A percentile compares a stretch with the other conserved stretches of the same genome.
These are phyloP conservation scores for Arthrobotrys sinensis DNA, from an alignment of 2,329 filamentous ascomycete genomes.

Conservation along the genomic window DNA sequence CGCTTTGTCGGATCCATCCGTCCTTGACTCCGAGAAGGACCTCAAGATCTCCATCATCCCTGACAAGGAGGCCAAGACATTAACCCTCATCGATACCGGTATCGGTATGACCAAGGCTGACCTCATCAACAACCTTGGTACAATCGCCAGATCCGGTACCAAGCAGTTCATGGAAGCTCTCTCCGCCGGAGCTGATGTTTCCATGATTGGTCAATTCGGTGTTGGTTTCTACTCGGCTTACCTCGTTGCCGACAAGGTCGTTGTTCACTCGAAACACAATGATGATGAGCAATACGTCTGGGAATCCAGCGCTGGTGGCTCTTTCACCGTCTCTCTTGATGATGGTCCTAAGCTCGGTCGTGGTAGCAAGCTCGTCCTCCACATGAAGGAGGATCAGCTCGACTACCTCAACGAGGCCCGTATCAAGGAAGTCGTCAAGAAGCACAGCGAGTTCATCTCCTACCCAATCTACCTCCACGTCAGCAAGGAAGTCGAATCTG, in stretches of 20 bases:
- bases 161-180: constrained; percentile 99
- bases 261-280: constrained; percentile 98
- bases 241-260: constrained; percentile 97
- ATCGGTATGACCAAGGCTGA: constrained; percentile 99
- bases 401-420: constrained; percentile 99
- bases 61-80: constrained; percentile 95
- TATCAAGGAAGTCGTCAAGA: constrained; percentile 99
- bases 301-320: constrained; percentile 97
- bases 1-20: constrained; percentile 94
- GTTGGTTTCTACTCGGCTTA: constrained; percentile 99
- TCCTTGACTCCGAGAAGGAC: constrained; percentile 98
- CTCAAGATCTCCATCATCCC: constrained; percentile 99
- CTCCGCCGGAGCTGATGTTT: constrained; percentile 97
- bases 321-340: constrained; percentile 92
- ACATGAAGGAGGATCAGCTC: constrained; percentile 98
- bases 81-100: constrained; percentile 96
- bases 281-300: constrained; percentile 99
- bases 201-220: constrained; percentile 99
- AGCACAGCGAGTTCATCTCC: constrained; percentile 99
- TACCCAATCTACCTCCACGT: constrained; percentile 99
- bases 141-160: constrained; percentile 97
- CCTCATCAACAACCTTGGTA: constrained; percentile 99
- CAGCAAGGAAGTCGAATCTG: constrained; percentile 98
- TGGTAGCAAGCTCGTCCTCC: constrained; percentile 97
- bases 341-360: constrained; percentile 92